Evolutionary conservation across 1,284 basidiomycete genomes (phyloP), one percentile per base, ranked within the genome.

Genomic region (Mycena sp.): DNA sequence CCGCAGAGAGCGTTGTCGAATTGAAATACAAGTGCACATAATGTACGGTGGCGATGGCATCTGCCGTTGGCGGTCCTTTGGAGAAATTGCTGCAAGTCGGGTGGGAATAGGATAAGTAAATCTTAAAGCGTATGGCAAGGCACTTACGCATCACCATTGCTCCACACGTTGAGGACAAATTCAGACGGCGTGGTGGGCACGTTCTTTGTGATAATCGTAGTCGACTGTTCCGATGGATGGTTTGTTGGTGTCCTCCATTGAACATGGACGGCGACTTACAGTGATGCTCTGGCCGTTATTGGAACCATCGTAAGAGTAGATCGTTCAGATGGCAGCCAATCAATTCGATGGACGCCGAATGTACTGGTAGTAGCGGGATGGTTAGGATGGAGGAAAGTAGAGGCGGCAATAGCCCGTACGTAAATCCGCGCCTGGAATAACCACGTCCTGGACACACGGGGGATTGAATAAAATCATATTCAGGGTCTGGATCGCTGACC

Each of bases 21-120:
- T 69, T 69, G 51, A 69, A 69, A 29, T 69, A 69, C 19, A 69
- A 45, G 28, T 69, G 50, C 17, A 64, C 52, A 17, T 62, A 65
- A 29, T 69, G 61, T 57, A 69, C 54, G 1, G 65, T 65, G 1
- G 68, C 68, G 23, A 63, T 65, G 4, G 68, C 60, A 26, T 69
- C 61, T 1, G 65, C 37, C 17, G 63, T 67, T 14, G 68, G 68
- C 4, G 68, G 68, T 0, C 68, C 68, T 38, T 65, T 53, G 35
- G 63, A 65, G 35, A 57, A 69, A n/a, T 19, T 4, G 10, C 65
- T 67, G 16, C 23, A 30, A 11, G 5, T n/a, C n/a, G 25, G 16
- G 4, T 25, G 4, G 3, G 40, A 29, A n/a, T 40, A 21, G 17
- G 46, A n/a, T 23, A 40, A 12, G 25, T 21, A 3, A 21, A 2